phyloP scores from a whole-genome alignment of 306 rosid genomes.

The Cicer chorassanicum region DNA sequence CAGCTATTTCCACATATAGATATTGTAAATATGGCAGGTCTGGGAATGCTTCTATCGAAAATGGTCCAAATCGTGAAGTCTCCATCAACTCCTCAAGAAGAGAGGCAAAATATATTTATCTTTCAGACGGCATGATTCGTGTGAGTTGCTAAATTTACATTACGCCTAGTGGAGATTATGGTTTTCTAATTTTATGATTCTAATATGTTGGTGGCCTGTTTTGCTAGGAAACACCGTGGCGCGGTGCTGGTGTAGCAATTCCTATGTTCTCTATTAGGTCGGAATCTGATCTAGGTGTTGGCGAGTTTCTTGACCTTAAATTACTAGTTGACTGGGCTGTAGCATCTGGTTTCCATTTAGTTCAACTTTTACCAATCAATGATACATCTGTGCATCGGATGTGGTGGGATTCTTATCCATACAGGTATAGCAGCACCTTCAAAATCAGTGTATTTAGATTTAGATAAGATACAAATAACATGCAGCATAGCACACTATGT shows the following conservation, averaged over 20 bases:
- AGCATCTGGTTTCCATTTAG: conserved; percentile 88
- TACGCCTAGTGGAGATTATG: conserved; percentile 26
- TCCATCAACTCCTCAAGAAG: conserved; percentile 55
- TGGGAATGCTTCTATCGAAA: conserved; percentile 70
- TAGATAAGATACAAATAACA: conserved; percentile 21
- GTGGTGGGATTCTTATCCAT: conserved; percentile 99
- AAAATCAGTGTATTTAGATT: background rate
- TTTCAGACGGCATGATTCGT: conserved; percentile 90
- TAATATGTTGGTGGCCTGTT: conserved; percentile 41
- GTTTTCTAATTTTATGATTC: conserved; percentile 28
- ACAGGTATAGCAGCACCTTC: conserved; percentile 64
- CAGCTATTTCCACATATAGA: conserved; percentile 69
- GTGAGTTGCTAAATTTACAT: conserved; percentile 52
- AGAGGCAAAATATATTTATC: conserved; percentile 65
- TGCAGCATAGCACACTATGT: conserved; percentile 28
- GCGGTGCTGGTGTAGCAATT: conserved; percentile 92
- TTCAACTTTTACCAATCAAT: conserved; percentile 94
- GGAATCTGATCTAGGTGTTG: conserved; percentile 91
- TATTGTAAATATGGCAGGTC: conserved; percentile 72
- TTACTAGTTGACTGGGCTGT: conserved; percentile 93
- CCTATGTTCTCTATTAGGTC: conserved; percentile 97
- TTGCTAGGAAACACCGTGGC: conserved; percentile 82
- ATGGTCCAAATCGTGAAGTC: conserved; percentile 74
- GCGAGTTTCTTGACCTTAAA: conserved; percentile 97
- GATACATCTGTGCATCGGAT: conserved; percentile 90